Evolutionary conservation across 768 basidiomycete genomes (phyloP).

Genomic region (Xerocomus spinulosus): DNA sequence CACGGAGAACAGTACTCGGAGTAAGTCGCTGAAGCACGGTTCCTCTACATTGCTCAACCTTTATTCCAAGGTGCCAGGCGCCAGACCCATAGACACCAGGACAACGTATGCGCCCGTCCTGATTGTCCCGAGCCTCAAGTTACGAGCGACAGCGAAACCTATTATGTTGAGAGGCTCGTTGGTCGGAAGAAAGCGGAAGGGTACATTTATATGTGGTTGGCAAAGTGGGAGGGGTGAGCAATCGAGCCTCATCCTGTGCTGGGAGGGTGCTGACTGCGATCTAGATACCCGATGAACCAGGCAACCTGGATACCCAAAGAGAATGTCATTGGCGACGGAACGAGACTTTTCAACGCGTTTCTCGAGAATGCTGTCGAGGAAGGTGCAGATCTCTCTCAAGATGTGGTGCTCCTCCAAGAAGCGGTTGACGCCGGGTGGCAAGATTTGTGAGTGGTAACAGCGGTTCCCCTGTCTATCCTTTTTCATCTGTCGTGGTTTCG

Average conservation of each 20-base stretch:
- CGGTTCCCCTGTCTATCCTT: background rate
- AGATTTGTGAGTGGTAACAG: background rate
- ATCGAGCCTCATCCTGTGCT: background rate
- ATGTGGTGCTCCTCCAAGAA: constrained; percentile 21
- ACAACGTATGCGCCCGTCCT: constrained; percentile 21
- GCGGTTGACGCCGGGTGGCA: constrained; percentile 20
- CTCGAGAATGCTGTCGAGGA: constrained; percentile 13
- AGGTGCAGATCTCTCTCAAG: constrained; percentile 14
- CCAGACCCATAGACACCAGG: constrained; percentile 5
- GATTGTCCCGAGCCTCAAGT: constrained; percentile 19
- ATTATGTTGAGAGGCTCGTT: constrained; percentile 26
- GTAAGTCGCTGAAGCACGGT: constrained; percentile 1
- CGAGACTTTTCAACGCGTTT: constrained; percentile 15
- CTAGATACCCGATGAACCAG: constrained; percentile 25
- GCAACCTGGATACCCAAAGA: constrained; percentile 30
- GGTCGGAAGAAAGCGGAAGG: constrained; percentile 20
- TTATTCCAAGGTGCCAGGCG: constrained; percentile 14
- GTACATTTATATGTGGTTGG: constrained; percentile 23
- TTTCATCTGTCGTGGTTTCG: background rate
- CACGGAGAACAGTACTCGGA: constrained; percentile 6
- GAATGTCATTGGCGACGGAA: constrained; percentile 20
- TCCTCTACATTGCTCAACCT: background rate
- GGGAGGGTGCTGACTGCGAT: background rate
- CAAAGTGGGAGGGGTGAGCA: constrained; percentile 32
- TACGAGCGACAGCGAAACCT: constrained; percentile 8